phyloP scores from a whole-genome alignment of 306 rosid species.

The Adenanthera pavonina region DNA sequence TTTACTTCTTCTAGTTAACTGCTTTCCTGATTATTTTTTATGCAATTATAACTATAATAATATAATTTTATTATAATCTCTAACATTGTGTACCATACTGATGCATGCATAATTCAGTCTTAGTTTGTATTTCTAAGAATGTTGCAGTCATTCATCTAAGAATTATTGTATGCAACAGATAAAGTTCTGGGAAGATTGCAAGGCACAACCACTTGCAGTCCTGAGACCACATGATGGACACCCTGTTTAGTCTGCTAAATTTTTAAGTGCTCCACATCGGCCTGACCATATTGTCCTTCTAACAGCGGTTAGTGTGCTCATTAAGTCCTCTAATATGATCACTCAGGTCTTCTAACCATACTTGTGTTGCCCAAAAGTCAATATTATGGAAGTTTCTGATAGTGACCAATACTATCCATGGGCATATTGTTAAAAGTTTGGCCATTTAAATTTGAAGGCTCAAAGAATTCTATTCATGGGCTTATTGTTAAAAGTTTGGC shows the following conservation, averaged over 20 bases:
- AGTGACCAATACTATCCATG: slow-evolving; percentile 29
- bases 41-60: neutral
- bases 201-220: slow-evolving; percentile 76
- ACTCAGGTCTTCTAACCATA: slow-evolving; percentile 3
- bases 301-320: slow-evolving; percentile 67
- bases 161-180: slow-evolving; percentile 36
- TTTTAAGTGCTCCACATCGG: slow-evolving; percentile 77
- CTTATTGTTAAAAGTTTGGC: neutral
- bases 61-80: too few relatives aligned
- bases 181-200: slow-evolving; percentile 92
- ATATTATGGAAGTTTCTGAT: neutral
- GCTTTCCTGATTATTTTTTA: neutral
- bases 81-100: neutral
- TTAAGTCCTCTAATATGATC: slow-evolving; percentile 3
- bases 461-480: neutral
- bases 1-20: slow-evolving; percentile 21
- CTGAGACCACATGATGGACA: slow-evolving; percentile 85
- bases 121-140: too few relatives aligned
- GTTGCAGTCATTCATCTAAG: too few relatives aligned
- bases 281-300: slow-evolving; percentile 88
- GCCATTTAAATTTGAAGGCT: slow-evolving; percentile 1
- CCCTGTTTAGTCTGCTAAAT: slow-evolving; percentile 84
- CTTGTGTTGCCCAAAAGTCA: neutral
- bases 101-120: slow-evolving; percentile 26
- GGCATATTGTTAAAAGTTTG: neutral